These are phyloP conservation scores for Aspergillus felis DNA, from an alignment of 2,329 filamentous ascomycete genomes.

Conservation along the genomic window DNA sequence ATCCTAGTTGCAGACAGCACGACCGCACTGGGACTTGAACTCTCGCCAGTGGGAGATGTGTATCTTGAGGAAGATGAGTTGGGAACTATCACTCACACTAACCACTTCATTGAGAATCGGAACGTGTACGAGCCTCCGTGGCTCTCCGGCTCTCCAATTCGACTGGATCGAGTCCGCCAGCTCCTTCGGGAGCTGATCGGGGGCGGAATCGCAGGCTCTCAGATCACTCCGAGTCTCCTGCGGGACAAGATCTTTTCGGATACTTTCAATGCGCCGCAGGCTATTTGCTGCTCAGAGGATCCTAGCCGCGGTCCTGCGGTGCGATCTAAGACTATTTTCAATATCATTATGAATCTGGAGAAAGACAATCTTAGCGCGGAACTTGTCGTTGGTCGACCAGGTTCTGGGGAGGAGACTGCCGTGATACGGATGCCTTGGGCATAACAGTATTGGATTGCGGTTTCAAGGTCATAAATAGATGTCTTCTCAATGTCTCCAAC, in stretches of 20 bases:
- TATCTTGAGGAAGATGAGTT: conserved; percentile 32
- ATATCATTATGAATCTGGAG: conserved; percentile 35
- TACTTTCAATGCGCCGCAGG: conserved; percentile 31
- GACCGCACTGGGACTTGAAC: conserved; percentile 23
- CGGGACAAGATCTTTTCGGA: conserved; percentile 35
- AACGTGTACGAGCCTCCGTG: conserved; percentile 32
- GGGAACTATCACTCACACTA: conserved; percentile 42
- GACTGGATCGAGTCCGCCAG: conserved; percentile 24
- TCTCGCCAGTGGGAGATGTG: conserved; percentile 27
- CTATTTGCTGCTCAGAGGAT: conserved; percentile 35
- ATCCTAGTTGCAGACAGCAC: conserved; percentile 51
- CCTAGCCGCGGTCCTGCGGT: conserved; percentile 20
- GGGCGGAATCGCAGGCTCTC: conserved; percentile 16
- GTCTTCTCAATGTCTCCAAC: neutral
- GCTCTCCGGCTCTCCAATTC: conserved; percentile 30
- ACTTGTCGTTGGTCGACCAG: conserved; percentile 30
- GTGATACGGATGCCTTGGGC: conserved; percentile 27
- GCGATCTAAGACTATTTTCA: conserved; percentile 33
- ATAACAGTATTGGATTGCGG: neutral
- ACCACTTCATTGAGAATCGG: conserved; percentile 40
- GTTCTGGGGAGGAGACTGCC: conserved; percentile 23
- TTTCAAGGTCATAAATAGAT: neutral
- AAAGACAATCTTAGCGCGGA: conserved; percentile 24
- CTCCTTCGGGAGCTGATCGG: conserved; percentile 23
- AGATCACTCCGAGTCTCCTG: conserved; percentile 20